Evolutionary conservation across 208 protist species (phyloP), one percentile per base, ranked within the genome.

Genomic region (Vickermania spadyakhi): DNA sequence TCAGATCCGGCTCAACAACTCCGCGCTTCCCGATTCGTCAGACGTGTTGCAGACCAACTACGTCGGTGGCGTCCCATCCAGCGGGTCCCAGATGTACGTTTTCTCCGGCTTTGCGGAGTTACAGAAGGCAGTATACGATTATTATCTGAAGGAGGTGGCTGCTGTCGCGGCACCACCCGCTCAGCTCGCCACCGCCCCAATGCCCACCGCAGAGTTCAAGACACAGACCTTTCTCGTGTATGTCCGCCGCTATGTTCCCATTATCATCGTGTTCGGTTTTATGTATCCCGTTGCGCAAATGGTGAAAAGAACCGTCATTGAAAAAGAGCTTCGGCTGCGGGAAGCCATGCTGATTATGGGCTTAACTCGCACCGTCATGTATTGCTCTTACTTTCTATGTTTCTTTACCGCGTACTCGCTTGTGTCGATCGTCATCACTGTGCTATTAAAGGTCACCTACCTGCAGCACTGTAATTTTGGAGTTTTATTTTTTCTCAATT

Each of bases 71-170:
- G 25, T 60, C 1, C 55, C 1, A 23, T 22, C 18, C 1, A 28
- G 36, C 31, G 63, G 11, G 49, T 51, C 30, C 45, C 28, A 56
- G 1, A 45, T 53, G 36, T 88, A 88, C 60, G 26, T 88, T 1
- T 31, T 68, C 11, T 86, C 78, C 36, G 81, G 81, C 58, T 89
- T 84, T 60, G 45, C 63, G 22, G 79, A 75, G 1, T 60, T 89
- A 51, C 78, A 89, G 64, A 54, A 50, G 2, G 64, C 61, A 31
- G 45, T 86, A 22, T 77, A 74, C 51, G 50, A 75, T 7, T 72
- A 74, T 42, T 81, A 73, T 58, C 66, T 86, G 41, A 18, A 11
- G 41, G 18, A 49, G 41, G 41, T 49, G 41, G n/a, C n/a, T n/a
- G n/a, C n/a, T n/a, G 13, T 49, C 66, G 58, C 13, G 13, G 41